phyloP scores from a whole-genome alignment of 2,329 filamentous ascomycete species.

The Alternaria infectoria region DNA sequence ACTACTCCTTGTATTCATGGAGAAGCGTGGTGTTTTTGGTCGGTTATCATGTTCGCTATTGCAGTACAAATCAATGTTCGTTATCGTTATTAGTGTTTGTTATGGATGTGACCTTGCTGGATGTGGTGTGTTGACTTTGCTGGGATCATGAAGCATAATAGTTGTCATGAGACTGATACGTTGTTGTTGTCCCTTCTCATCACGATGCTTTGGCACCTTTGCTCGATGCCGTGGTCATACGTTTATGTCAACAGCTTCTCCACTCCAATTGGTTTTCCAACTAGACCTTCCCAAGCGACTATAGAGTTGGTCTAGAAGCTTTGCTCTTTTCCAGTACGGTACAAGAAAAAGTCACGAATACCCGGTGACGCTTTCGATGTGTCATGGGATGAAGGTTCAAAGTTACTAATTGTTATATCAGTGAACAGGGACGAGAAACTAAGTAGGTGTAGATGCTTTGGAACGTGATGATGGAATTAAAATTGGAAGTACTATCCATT shows the following conservation, averaged over 20 bases:
- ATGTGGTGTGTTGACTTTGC: background rate
- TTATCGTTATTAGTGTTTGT: background rate
- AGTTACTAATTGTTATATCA: too few relatives aligned
- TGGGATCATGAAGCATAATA: background rate
- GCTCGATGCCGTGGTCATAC: background rate
- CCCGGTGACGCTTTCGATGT: too few relatives aligned
- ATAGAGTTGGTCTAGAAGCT: too few relatives aligned
- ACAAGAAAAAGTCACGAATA: too few relatives aligned
- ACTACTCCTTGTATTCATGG: background rate
- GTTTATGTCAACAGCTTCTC: background rate
- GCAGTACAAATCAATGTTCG: background rate
- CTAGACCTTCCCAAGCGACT: too few relatives aligned
- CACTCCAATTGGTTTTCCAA: too few relatives aligned
- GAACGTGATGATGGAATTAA: too few relatives aligned
- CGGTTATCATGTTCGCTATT: background rate
- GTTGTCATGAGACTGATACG: background rate
- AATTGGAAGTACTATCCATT: too few relatives aligned
- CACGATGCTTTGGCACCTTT: background rate
- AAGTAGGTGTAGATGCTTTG: too few relatives aligned
- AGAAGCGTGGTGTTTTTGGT: slow-evolving; percentile 1
- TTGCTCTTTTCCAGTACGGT: too few relatives aligned
- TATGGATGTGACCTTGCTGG: background rate
- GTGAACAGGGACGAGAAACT: too few relatives aligned
- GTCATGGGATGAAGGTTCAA: too few relatives aligned
- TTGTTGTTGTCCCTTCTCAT: background rate